A percentile compares a stretch with the other conserved stretches of the same genome.
Conservation (phyloP, 2,329 filamentous ascomycete genomes). For the Diaporthe ilicicola region DNA sequence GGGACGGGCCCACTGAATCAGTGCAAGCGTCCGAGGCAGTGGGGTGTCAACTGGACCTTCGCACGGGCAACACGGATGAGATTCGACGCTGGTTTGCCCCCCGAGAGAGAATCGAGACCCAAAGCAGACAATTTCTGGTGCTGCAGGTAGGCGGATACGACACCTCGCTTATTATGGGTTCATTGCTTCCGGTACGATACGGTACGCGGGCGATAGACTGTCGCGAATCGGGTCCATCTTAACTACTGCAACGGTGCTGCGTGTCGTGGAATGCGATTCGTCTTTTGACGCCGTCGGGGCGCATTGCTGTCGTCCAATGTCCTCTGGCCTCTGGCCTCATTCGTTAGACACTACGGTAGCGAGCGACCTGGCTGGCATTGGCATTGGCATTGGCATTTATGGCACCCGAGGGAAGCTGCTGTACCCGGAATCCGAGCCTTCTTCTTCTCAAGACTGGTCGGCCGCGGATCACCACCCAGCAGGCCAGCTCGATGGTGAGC, state of each 20-base stretch:
- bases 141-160: slow-evolving; percentile 18
- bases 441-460: background rate
- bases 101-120: background rate
- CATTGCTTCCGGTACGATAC: background rate
- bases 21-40: slow-evolving; percentile 21
- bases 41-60: slow-evolving; percentile 22
- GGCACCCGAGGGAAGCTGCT: background rate
- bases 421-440: background rate
- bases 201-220: slow-evolving; percentile 4
- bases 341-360: background rate
- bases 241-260: background rate
- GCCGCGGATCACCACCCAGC: background rate
- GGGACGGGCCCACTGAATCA: slow-evolving; percentile 16
- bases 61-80: slow-evolving; percentile 16
- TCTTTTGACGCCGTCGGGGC: slow-evolving; percentile 13
- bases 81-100: slow-evolving; percentile 14
- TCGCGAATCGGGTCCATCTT: background rate
- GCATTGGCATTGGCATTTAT: background rate
- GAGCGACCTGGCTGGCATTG: background rate
- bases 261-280: background rate
- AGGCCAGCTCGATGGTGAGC: background rate
- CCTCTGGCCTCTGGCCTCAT: background rate
- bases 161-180: slow-evolving; percentile 18
- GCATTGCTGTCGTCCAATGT: slow-evolving; percentile 5
- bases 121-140: slow-evolving; percentile 16